Conservation (phyloP, 1,284 basidiomycete species). For the Agroathelia rolfsii region DNA sequence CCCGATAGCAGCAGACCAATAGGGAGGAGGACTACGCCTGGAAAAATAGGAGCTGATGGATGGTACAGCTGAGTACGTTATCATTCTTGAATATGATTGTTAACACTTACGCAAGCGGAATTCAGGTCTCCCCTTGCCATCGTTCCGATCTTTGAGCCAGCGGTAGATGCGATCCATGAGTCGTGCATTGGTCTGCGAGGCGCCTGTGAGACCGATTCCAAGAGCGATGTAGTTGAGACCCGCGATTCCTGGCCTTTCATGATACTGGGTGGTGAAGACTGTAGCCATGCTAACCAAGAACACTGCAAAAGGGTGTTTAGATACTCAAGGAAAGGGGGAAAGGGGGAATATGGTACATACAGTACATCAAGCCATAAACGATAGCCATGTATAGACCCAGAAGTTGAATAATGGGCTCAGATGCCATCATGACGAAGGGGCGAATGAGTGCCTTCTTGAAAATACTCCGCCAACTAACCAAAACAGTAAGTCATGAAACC, state of each 20-base stretch:
- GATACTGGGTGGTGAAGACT: conserved; percentile 15
- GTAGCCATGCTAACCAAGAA: conserved; percentile 21
- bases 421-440: conserved; percentile 36
- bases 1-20: conserved; percentile 55
- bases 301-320: conserved; percentile 16
- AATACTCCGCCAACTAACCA: conserved; percentile 30
- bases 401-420: conserved; percentile 38
- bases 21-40: conserved; percentile 43
- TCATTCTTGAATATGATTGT: conserved; percentile 11
- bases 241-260: conserved; percentile 22
- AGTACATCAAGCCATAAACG: conserved; percentile 42
- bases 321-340: conserved; percentile 3
- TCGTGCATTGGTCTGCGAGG: conserved; percentile 51
- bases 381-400: conserved; percentile 40
- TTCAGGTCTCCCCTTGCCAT: conserved; percentile 48
- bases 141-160: conserved; percentile 37
- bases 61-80: background rate
- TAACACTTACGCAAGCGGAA: conserved; percentile 33
- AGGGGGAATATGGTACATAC: conserved; percentile 24
- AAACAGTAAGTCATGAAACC: background rate
- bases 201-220: conserved; percentile 40
- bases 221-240: conserved; percentile 55
- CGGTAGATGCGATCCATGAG: conserved; percentile 46
- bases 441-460: conserved; percentile 31
- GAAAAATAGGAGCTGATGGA: conserved; percentile 44